Percentiles rank a stretch among this genome's conserved stretches.
phyloP scores from a whole-genome alignment of 208 protist species.

The Leishmania lainsoni region DNA sequence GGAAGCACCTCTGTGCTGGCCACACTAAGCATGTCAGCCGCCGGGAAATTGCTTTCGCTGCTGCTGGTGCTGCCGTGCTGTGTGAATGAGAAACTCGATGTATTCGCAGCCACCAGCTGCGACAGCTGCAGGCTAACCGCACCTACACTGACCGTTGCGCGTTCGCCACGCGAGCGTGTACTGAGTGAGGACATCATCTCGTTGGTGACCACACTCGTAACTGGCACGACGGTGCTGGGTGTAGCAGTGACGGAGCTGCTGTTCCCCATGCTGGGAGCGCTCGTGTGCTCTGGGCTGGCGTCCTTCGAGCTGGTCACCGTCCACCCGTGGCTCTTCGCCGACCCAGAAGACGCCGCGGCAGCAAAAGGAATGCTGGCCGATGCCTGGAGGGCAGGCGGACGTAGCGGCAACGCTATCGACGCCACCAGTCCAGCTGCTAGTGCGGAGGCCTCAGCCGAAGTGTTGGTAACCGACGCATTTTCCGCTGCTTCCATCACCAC shows the following conservation, averaged over 20 bases:
- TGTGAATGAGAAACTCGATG: not conserved
- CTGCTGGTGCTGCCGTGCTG: not conserved
- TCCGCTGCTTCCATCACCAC: not conserved
- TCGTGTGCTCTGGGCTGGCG: not conserved
- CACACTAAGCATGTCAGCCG: slow-evolving; percentile 3
- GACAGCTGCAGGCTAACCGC: not conserved
- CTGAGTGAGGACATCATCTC: not conserved
- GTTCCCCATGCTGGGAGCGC: not conserved
- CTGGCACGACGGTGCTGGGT: not conserved
- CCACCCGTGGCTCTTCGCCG: not conserved
- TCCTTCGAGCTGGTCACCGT: not conserved
- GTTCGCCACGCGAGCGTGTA: not conserved
- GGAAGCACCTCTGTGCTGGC: slow-evolving; percentile 9
- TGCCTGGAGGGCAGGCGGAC: not conserved
- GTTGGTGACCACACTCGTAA: not conserved
- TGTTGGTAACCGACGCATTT: not conserved
- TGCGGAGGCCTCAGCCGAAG: not conserved
- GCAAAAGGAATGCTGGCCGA: not conserved
- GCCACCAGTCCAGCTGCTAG: slow-evolving; percentile 14
- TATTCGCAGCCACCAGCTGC: not conserved
- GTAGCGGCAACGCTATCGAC: slow-evolving; percentile 2
- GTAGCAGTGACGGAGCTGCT: not conserved
- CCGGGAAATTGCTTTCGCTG: not conserved
- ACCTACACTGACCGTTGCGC: not conserved
- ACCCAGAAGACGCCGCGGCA: not conserved